phyloP scores from a whole-genome alignment of 2,329 filamentous ascomycete species.

The Fusarium succisae region DNA sequence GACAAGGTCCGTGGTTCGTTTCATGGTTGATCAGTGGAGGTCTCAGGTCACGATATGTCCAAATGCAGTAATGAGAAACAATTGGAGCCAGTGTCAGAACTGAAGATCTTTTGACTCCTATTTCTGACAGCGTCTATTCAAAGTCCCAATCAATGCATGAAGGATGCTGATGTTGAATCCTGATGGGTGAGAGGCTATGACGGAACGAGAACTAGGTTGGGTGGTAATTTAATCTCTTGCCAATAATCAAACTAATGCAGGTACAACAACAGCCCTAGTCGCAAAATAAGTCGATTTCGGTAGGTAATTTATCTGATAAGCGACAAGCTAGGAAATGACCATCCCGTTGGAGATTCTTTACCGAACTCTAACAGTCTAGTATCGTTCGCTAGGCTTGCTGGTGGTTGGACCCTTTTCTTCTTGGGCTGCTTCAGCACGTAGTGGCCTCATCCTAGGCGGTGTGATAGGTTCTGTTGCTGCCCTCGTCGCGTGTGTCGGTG shows the following conservation, averaged over 20 bases:
- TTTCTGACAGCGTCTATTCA: not conserved
- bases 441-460: constrained; percentile 3
- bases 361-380: not conserved
- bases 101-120: constrained; percentile 23
- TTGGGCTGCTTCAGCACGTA: not conserved
- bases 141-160: not conserved
- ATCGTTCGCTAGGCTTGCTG: constrained; percentile 12
- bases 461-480: not conserved
- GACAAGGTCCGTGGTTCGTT: constrained; percentile 17
- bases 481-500: not conserved
- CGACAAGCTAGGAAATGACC: constrained; percentile 23
- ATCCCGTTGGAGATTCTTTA: not conserved
- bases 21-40: constrained; percentile 23
- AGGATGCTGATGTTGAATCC: not conserved
- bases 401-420: constrained; percentile 17
- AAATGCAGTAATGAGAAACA: constrained; percentile 1
- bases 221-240: constrained; percentile 27
- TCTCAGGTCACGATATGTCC: constrained; percentile 11
- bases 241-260: constrained; percentile 32
- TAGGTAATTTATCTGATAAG: constrained; percentile 29
- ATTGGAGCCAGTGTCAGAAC: constrained; percentile 3
- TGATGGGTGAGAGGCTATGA: not conserved
- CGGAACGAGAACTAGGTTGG: constrained; percentile 3
- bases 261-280: constrained; percentile 21
- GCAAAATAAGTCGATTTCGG: constrained; percentile 26